Percentiles rank a stretch among this genome's conserved stretches.
phyloP scores from a whole-genome alignment of 148 eudicot genomes.

The Camellia granthamiana region DNA sequence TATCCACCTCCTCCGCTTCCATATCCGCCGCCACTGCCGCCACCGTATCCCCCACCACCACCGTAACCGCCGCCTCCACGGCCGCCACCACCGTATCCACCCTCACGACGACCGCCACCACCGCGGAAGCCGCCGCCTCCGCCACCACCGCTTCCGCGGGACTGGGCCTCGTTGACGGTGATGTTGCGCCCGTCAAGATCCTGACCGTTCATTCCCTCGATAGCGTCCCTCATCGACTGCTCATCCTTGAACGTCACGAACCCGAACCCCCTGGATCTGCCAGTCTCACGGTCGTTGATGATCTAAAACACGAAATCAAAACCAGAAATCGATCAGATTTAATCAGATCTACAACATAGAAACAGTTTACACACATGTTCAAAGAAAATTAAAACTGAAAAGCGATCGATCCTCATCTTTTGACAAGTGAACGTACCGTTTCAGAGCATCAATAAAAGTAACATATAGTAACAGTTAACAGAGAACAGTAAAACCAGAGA shows the following conservation, averaged over 20 bases:
- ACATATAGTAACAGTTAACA: conserved; percentile 21
- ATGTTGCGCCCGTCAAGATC: conserved; percentile 39
- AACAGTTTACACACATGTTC: neutral
- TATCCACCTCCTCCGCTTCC: conserved; percentile 33
- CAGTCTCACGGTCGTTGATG: conserved; percentile 48
- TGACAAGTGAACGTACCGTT: conserved; percentile 79
- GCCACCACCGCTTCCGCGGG: conserved; percentile 34
- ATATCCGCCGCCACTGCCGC: conserved; percentile 27
- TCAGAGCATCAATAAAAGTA: conserved; percentile 41
- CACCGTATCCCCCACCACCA: conserved; percentile 27
- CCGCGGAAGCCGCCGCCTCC: conserved; percentile 20
- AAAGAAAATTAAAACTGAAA: neutral
- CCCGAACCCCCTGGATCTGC: conserved; percentile 53
- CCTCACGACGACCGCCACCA: conserved; percentile 21
- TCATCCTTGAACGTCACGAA: conserved; percentile 45
- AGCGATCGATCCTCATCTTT: conserved; percentile 49
- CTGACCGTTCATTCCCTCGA: conserved; percentile 44
- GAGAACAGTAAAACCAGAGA: conserved; percentile 42
- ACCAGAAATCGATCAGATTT: conserved; percentile 11
- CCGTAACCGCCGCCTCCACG: conserved; percentile 24
- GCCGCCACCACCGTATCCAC: conserved; percentile 23
- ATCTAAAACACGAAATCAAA: conserved; percentile 20
- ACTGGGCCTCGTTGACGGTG: conserved; percentile 43
- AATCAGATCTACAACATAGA: conserved; percentile 10
- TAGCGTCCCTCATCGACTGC: conserved; percentile 46